A percentile compares a stretch with the other conserved stretches of the same genome.
Evolutionary conservation across 1,284 basidiomycete genomes (phyloP).

Genomic region (Marasmius sp.): DNA sequence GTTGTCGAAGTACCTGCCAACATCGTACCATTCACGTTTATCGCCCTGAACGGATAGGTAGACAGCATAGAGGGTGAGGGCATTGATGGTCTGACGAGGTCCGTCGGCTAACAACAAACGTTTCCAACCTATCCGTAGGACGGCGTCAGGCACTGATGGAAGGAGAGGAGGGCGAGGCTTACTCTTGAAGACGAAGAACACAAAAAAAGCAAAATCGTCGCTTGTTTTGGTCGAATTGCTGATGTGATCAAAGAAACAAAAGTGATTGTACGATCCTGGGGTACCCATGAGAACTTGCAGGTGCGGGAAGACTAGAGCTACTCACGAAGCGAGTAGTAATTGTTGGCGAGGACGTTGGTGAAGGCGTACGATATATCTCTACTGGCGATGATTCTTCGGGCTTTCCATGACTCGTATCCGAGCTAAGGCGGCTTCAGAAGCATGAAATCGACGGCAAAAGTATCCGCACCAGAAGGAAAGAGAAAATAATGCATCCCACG

Average conservation of each 20-base stretch:
- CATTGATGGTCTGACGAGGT: constrained; percentile 98
- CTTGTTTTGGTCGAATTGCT: constrained; percentile 93
- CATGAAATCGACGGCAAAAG: constrained; percentile 5
- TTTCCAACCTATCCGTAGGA: constrained; percentile 79
- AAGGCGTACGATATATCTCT: constrained; percentile 96
- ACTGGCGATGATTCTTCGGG: constrained; percentile 90
- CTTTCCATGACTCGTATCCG: constrained; percentile 90
- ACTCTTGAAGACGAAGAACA: constrained; percentile 99
- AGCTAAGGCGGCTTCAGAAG: constrained; percentile 44
- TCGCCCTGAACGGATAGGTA: constrained; percentile 75
- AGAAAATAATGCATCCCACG: constrained; percentile 96
- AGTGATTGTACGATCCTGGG: constrained; percentile 90
- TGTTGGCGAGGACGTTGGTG: constrained; percentile 96
- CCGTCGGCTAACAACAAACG: constrained; percentile 91
- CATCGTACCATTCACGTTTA: constrained; percentile 53
- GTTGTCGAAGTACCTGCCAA: constrained; percentile 71
- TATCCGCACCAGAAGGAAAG: constrained; percentile 81
- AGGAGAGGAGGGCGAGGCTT: constrained; percentile 24
- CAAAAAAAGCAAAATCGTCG: constrained; percentile 98
- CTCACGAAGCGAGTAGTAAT: constrained; percentile 91
- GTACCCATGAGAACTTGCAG: constrained; percentile 1
- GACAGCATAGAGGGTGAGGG: constrained; percentile 89
- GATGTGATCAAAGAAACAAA: constrained; percentile 98
- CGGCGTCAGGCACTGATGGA: constrained; percentile 12
- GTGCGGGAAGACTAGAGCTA: constrained; percentile 14